Percentiles rank a stretch among this genome's conserved stretches.
Evolutionary conservation across 176 grass and related monocot genomes (phyloP).

Genomic region (Rhynchospora tenuis): DNA sequence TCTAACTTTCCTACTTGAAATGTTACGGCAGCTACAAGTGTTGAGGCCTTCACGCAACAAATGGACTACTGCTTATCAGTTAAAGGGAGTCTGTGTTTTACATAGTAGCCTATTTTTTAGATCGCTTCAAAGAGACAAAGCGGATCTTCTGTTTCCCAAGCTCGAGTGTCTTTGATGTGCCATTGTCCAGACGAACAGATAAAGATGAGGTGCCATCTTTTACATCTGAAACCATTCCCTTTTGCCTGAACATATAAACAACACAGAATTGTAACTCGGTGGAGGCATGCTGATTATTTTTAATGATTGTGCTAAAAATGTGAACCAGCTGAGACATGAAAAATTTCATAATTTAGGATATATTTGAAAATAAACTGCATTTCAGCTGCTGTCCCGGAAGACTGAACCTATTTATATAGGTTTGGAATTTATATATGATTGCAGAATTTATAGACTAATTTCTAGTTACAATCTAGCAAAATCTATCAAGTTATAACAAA

Average conservation of each 20-base stretch:
- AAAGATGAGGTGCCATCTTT: conserved; percentile 27
- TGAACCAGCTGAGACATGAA: neutral
- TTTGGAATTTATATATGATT: neutral
- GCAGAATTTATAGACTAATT: neutral
- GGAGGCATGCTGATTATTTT: neutral
- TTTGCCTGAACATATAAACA: conserved; percentile 21
- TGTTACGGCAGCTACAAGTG: neutral
- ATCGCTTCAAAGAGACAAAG: conserved; percentile 36
- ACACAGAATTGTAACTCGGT: neutral
- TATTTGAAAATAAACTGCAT: neutral
- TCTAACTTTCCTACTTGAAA: neutral
- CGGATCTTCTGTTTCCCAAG: conserved; percentile 30
- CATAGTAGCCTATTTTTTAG: conserved; percentile 15
- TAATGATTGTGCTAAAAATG: neutral
- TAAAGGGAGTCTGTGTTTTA: neutral
- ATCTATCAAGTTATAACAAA: neutral
- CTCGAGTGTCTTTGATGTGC: conserved; percentile 27
- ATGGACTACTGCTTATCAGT: neutral
- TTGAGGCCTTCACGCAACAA: neutral
- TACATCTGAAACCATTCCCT: conserved; percentile 37
- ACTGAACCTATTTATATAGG: neutral
- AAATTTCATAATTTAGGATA: neutral
- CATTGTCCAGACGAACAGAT: conserved; percentile 33
- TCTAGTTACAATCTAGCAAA: neutral
- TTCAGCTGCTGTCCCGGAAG: neutral